phyloP scores from a whole-genome alignment of 2,329 filamentous ascomycete genomes.

The Mollisiaceae sp. region DNA sequence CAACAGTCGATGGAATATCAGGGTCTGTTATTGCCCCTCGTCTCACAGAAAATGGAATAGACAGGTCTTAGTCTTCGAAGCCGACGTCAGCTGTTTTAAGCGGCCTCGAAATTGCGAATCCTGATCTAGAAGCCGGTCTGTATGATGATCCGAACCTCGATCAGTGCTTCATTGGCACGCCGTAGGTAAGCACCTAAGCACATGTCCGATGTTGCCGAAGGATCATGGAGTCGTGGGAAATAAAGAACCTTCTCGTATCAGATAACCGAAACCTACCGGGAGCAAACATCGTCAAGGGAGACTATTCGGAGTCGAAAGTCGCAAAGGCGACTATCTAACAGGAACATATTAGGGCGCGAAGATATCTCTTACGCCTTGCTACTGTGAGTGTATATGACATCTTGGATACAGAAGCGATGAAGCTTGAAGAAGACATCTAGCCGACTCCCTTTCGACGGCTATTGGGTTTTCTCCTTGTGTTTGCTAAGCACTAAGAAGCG shows the following conservation, averaged over 20 bases:
- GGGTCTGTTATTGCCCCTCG: constrained; percentile 55
- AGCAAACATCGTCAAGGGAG: constrained; percentile 7
- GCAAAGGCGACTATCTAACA: neutral
- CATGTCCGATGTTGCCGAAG: constrained; percentile 7
- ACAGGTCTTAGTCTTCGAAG: constrained; percentile 52
- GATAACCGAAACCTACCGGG: neutral
- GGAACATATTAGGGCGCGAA: neutral
- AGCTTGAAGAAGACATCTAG: neutral
- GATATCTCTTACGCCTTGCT: too few relatives aligned
- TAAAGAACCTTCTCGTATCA: neutral
- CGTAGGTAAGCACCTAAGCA: constrained; percentile 41
- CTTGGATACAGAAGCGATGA: neutral
- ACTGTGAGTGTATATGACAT: neutral
- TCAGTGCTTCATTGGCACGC: constrained; percentile 45
- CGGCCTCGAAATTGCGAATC: constrained; percentile 45
- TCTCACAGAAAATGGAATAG: constrained; percentile 55
- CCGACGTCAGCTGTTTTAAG: constrained; percentile 46
- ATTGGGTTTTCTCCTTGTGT: neutral
- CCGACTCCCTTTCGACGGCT: neutral
- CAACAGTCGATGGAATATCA: constrained; percentile 48
- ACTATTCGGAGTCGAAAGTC: neutral
- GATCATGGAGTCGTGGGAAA: constrained; percentile 4
- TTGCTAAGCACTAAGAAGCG: neutral
- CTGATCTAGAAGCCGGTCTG: constrained; percentile 41
- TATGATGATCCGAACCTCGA: constrained; percentile 46